Evolutionary conservation across 495 filamentous ascomycete species (phyloP), one percentile per base, ranked within the genome.

Genomic region (Xylaria palmicola): DNA sequence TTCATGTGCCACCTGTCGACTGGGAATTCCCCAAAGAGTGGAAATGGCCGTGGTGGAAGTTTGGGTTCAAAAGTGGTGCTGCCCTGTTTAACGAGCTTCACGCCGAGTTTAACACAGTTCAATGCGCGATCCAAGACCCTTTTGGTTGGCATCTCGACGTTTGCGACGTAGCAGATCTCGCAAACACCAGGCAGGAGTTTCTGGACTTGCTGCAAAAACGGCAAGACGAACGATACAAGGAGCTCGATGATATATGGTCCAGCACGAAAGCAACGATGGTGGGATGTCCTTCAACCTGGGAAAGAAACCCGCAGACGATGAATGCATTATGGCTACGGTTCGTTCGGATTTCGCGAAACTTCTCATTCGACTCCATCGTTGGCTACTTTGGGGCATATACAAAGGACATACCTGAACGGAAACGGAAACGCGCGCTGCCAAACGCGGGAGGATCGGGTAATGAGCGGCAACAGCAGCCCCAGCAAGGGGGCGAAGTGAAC

Each of bases 131-230:
- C 15, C 52, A 55, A 43, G 52, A 55, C 17, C 52, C 36, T 20
- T 30, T 26, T 30, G 37, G 52, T 37, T 55, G 52, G 52, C 37
- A 43, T 41, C 22, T 55, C 3, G 52, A 55, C 36, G 52, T 55
- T 15, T 41, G 37, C 24, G 36, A 55, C 0, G 20, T 55, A 4
- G 52, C 52, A 12, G 20, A 30, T 3, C 4, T 20, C 4, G 37
- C 52, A 1, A 1, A 30, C 15, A 32, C 0, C 37, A 12, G 37
- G 22, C 22, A 27, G 15, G 22, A 55, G 15, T 55, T 55, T 4
- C 13, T 12, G 0, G 20, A 7, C 13, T 6, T 55, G 2, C 52
- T 55, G n/a, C 32, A 37, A 13, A 5, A 55, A 9, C 52, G 52
- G 22, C 52, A 32, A 32, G 37, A 29, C 1, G 52, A 55, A 9